Conservation (phyloP, 2,329 filamentous ascomycete genomes). For the Teratosphaeria nubilosa region DNA sequence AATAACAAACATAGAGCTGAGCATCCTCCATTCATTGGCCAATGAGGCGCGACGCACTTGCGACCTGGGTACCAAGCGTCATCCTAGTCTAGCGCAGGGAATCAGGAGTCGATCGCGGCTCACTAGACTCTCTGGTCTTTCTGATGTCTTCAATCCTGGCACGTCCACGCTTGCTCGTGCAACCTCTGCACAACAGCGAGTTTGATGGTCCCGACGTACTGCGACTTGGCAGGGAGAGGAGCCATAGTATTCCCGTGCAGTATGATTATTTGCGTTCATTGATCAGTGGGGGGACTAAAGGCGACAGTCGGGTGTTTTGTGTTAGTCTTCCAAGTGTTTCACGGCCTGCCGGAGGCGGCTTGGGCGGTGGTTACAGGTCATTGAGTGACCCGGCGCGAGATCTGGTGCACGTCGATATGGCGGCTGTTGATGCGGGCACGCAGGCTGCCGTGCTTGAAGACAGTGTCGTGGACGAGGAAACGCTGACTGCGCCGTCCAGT, state of each 20-base stretch:
- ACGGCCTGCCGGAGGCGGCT: neutral
- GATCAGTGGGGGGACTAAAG: constrained; percentile 2
- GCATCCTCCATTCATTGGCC: neutral
- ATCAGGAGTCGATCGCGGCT: neutral
- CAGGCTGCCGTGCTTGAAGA: neutral
- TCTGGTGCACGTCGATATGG: neutral
- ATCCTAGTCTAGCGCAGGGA: neutral
- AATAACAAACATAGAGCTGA: neutral
- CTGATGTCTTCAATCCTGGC: neutral
- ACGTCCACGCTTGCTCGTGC: neutral
- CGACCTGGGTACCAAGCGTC: neutral
- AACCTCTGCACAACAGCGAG: neutral
- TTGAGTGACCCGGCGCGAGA: constrained; percentile 2
- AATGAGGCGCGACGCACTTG: neutral
- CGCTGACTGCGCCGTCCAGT: constrained; percentile 6
- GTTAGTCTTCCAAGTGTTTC: constrained; percentile 9
- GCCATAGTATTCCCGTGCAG: constrained; percentile 1
- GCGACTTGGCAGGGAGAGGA: neutral
- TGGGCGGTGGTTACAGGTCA: constrained; percentile 3
- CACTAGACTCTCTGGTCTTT: neutral
- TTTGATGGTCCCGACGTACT: neutral
- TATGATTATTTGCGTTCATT: constrained; percentile 15
- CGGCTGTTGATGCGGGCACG: neutral
- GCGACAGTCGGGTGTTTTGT: constrained; percentile 6
- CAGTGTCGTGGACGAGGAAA: constrained; percentile 1